phyloP scores from a whole-genome alignment of 2,329 filamentous ascomycete species.

The Drechslerella coelobrocha region DNA sequence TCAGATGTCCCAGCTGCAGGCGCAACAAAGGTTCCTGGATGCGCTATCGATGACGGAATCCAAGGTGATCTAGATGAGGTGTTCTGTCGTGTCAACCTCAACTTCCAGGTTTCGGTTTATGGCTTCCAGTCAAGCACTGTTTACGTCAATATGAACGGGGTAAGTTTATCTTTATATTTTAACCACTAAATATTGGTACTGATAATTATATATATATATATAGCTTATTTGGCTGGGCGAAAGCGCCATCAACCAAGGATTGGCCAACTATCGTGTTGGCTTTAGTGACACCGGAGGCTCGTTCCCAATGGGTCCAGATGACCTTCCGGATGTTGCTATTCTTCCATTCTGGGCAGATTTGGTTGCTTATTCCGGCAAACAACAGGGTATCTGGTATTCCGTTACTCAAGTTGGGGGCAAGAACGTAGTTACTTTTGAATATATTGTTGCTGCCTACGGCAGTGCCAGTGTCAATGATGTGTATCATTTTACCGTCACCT shows the following conservation, averaged over 20 bases:
- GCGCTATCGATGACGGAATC: background rate
- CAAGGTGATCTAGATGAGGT: constrained; percentile 21
- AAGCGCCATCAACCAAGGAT: background rate
- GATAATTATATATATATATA: background rate
- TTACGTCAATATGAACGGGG: constrained; percentile 37
- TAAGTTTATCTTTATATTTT: constrained; percentile 2
- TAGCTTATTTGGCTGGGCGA: constrained; percentile 42
- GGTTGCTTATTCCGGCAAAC: constrained; percentile 10
- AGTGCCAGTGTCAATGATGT: constrained; percentile 15
- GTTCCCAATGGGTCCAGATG: constrained; percentile 18
- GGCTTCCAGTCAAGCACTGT: constrained; percentile 24
- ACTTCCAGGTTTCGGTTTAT: constrained; percentile 34
- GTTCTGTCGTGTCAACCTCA: constrained; percentile 27
- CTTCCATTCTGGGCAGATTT: constrained; percentile 45
- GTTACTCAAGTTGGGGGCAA: constrained; percentile 4
- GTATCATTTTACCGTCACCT: constrained; percentile 32
- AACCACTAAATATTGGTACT: too few relatives aligned
- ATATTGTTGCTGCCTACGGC: constrained; percentile 16
- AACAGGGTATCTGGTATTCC: constrained; percentile 41
- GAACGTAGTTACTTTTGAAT: constrained; percentile 25
- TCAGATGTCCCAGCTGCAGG: constrained; percentile 6
- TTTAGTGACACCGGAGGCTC: constrained; percentile 22
- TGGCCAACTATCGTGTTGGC: constrained; percentile 24
- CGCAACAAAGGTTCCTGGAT: constrained; percentile 2
- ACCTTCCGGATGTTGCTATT: constrained; percentile 39